phyloP scores from a whole-genome alignment of 768 basidiomycete species.

The Tricholoma bakamatsutake region DNA sequence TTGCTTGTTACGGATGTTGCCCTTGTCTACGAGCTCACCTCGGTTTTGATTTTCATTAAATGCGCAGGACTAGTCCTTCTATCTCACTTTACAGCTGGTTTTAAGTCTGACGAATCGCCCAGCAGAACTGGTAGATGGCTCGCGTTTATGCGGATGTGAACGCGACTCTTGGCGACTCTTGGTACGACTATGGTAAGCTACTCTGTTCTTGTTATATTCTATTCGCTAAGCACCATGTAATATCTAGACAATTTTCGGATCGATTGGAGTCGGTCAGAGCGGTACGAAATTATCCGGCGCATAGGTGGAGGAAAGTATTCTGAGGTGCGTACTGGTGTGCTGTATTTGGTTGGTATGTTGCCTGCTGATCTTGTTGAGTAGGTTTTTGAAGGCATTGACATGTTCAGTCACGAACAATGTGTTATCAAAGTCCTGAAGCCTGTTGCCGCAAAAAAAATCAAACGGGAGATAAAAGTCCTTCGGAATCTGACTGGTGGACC shows the following conservation, averaged over 20 bases:
- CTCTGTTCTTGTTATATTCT: not conserved
- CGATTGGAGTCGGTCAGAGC: constrained; percentile 61
- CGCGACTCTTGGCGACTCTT: constrained; percentile 47
- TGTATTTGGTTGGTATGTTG: not conserved
- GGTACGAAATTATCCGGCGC: constrained; percentile 60
- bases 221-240: not conserved
- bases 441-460: constrained; percentile 66
- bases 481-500: constrained; percentile 64
- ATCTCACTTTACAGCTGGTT: constrained; percentile 3
- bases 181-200: constrained; percentile 58
- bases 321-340: constrained; percentile 35
- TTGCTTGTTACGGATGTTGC: not conserved
- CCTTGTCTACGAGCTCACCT: not conserved
- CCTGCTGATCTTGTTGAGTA: constrained; percentile 12
- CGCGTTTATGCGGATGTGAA: constrained; percentile 54
- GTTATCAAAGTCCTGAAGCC: constrained; percentile 73
- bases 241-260: constrained; percentile 47
- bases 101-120: constrained; percentile 1
- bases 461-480: constrained; percentile 70
- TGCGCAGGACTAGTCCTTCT: not conserved
- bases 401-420: constrained; percentile 46
- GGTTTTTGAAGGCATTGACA: constrained; percentile 59
- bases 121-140: constrained; percentile 29
- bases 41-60: not conserved
- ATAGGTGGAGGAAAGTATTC: constrained; percentile 65